A percentile compares a stretch with the other conserved stretches of the same genome.
Evolutionary conservation across 2,329 filamentous ascomycete genomes (phyloP).

Genomic region (Westerdykella sp.): DNA sequence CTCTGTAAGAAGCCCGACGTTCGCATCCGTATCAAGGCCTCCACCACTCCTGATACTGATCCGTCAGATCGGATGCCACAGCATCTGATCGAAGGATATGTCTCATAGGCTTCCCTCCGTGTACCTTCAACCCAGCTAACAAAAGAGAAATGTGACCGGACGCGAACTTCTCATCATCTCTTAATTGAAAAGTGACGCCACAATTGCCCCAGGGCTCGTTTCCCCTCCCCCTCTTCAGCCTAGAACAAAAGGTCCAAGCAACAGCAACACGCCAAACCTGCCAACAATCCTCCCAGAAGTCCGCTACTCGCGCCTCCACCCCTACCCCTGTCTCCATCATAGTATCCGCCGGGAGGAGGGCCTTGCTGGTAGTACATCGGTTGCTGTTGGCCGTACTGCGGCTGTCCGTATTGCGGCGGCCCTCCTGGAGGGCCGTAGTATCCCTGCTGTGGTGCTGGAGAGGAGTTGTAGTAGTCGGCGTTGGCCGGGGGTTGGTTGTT

Average conservation of each 20-base stretch:
- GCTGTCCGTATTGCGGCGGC: slow-evolving; percentile 13
- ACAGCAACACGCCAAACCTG: slow-evolving; percentile 46
- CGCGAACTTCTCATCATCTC: too few species aligned
- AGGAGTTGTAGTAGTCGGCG: slow-evolving; percentile 14
- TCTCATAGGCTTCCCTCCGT: too few species aligned
- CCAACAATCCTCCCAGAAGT: slow-evolving; percentile 40
- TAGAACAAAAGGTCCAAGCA: slow-evolving; percentile 49
- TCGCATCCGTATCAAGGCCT: too few species aligned
- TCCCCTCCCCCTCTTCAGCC: not conserved
- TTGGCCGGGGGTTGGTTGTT: slow-evolving; percentile 15
- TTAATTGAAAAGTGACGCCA: too few species aligned
- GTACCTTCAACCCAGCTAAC: too few species aligned
- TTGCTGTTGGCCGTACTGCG: slow-evolving; percentile 17
- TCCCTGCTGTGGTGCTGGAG: slow-evolving; percentile 10
- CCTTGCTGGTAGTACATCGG: slow-evolving; percentile 34
- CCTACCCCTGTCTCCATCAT: slow-evolving; percentile 27
- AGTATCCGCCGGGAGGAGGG: slow-evolving; percentile 35
- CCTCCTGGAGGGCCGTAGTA: not conserved
- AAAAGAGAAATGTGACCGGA: too few species aligned
- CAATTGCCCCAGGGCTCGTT: too few species aligned
- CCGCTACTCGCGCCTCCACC: slow-evolving; percentile 32
- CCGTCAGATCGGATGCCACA: too few species aligned
- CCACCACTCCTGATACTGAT: too few species aligned
- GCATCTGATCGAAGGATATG: too few species aligned
- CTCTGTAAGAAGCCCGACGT: too few species aligned